Percentiles rank a stretch among this genome's conserved stretches.
Evolutionary conservation across 116 monocot species (phyloP).

Genomic region (Dioscorea cayenensis): DNA sequence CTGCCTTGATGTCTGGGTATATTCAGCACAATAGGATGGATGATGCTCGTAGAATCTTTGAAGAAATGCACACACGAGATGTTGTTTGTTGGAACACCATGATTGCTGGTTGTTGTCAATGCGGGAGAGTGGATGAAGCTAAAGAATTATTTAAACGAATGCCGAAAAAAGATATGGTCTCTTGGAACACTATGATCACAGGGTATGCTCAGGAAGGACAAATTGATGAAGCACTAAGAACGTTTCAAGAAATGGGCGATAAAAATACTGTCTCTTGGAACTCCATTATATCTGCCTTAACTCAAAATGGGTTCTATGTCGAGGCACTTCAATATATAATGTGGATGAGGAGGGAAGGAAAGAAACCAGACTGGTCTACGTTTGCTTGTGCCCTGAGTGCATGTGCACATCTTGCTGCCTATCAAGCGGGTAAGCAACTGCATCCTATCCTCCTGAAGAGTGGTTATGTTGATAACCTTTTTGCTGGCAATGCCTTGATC

Average conservation of each 20-base stretch:
- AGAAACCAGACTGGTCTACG: constrained; percentile 44
- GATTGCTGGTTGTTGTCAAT: constrained; percentile 48
- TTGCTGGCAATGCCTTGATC: constrained; percentile 45
- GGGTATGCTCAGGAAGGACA: constrained; percentile 47
- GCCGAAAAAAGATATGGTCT: constrained; percentile 39
- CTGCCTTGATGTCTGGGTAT: constrained; percentile 49
- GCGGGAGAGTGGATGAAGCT: constrained; percentile 53
- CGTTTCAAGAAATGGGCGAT: constrained; percentile 31
- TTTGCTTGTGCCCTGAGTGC: constrained; percentile 34
- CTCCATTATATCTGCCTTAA: constrained; percentile 43
- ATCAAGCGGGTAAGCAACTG: constrained; percentile 40
- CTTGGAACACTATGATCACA: constrained; percentile 56
- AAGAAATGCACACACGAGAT: constrained; percentile 22
- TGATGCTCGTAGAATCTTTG: constrained; percentile 39
- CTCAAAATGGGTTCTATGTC: constrained; percentile 35
- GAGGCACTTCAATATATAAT: constrained; percentile 36
- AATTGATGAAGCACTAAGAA: constrained; percentile 25
- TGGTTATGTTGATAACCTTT: constrained; percentile 24
- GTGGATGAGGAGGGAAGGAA: constrained; percentile 31
- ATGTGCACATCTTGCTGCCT: constrained; percentile 47
- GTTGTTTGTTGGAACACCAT: constrained; percentile 61
- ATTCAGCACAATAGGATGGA: constrained; percentile 35
- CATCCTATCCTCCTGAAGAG: constrained; percentile 25
- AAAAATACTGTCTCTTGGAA: constrained; percentile 54
- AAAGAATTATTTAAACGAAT: constrained; percentile 30